A percentile compares a stretch with the other conserved stretches of the same genome.
These are phyloP conservation scores for Xerocomellus chrysenteron DNA, from an alignment of 768 basidiomycete genomes.

Conservation along the genomic window DNA sequence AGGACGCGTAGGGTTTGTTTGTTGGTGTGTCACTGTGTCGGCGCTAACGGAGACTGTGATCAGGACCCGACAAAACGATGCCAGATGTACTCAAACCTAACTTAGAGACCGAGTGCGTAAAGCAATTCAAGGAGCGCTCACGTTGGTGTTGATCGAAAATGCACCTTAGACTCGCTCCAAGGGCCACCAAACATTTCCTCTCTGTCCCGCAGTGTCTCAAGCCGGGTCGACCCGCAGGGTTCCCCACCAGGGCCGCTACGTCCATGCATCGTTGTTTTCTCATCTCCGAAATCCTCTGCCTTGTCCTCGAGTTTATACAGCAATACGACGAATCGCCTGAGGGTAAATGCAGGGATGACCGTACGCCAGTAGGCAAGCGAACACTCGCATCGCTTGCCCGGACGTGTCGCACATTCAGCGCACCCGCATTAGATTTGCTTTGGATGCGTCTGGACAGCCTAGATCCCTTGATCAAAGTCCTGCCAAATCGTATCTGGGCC, in stretches of 20 bases:
- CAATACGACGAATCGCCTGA: neutral
- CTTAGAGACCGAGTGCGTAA: neutral
- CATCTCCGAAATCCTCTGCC: conserved; percentile 9
- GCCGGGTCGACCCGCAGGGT: neutral
- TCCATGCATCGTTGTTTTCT: conserved; percentile 13
- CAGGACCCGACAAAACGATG: neutral
- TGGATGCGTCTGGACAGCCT: conserved; percentile 18
- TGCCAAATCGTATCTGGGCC: conserved; percentile 12
- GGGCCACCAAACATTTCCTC: neutral
- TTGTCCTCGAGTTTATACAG: conserved; percentile 11
- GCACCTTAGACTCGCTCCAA: neutral
- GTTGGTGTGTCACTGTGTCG: too few species aligned
- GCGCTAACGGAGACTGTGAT: too few species aligned
- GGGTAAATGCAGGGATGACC: neutral
- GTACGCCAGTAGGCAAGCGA: neutral
- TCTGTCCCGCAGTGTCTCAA: neutral
- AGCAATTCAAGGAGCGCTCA: neutral
- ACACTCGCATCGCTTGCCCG: conserved; percentile 20
- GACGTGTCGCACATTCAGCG: conserved; percentile 19
- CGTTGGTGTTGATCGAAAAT: neutral
- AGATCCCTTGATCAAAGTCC: conserved; percentile 16
- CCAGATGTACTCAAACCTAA: neutral
- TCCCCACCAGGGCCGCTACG: neutral
- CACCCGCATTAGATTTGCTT: conserved; percentile 19
- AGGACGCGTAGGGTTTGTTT: too few species aligned